Base-by-base conservation (phyloP, 2,329 filamentous ascomycete genomes). In the Aureobasidium sp. region DNA sequence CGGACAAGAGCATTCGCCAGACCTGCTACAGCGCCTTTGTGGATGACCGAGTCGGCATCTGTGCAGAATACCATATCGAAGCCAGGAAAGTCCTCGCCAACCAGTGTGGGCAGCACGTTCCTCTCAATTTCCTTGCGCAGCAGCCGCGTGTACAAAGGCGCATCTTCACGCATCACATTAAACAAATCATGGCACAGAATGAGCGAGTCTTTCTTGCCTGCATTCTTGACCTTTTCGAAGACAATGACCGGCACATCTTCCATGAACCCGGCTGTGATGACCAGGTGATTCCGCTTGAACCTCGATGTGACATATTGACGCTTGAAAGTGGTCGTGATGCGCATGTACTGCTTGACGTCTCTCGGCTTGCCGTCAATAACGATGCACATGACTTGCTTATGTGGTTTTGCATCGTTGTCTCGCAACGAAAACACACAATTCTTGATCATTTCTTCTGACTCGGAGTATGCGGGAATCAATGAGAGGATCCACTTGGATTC, bases 61-160 rank as follows among this genome's bases (percentile, higher is more conserved):
- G 66, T 68, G 44, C 66, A 68, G 48, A 68, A 68, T 1, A 68
- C 61, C 62, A 68, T 65, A 47, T 68, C 67, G 31, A 68, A 68
- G 5, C 60, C 53, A 11, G 49, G 52, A 37, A 68, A 68, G 31
- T 60, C 51, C 5, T 61, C 48, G 5, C 60, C 62, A 1, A 67
- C 67, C 12, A 68, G 47, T 6, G 58, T 44, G 0, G 67, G 67
- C 14, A 68, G 48, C 5, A 68, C 60, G 8, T 64, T 57, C 9
- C 41, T 64, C 67, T 67, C 68, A 7, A 68, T 62, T 39, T 68
- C 64, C 17, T 66, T 45, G 12, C 67, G 62, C 17, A 68, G 44
- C 3, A 64, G 41, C 27, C 36, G 53, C 6, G 66, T 65, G 55
- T 64, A 65, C 0, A 65, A 31, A 25, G 67, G 63, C 14, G 66